These are phyloP conservation scores for Penicillium canariense DNA, from an alignment of 495 filamentous ascomycete species.

Conservation along the genomic window DNA sequence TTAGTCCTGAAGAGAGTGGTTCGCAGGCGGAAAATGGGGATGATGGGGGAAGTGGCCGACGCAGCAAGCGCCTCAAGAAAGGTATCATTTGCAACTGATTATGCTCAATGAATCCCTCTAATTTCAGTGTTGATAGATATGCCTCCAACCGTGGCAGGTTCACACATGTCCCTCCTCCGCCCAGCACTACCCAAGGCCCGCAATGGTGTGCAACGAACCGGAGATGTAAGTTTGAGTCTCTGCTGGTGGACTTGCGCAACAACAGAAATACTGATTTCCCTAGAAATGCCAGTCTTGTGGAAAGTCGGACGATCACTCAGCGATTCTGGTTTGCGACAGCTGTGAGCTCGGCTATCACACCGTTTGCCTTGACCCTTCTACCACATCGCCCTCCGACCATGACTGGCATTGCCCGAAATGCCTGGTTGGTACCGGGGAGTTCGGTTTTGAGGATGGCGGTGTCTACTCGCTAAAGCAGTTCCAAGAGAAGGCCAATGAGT, in stretches of 20 bases:
- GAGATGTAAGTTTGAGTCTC: slow-evolving; percentile 61
- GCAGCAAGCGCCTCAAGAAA: slow-evolving; percentile 93
- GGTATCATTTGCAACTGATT: slow-evolving; percentile 50
- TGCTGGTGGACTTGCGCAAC: background rate
- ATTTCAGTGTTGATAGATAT: slow-evolving; percentile 55
- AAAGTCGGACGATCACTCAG: slow-evolving; percentile 67
- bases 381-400: slow-evolving; percentile 73
- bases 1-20: slow-evolving; percentile 76
- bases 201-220: slow-evolving; percentile 64
- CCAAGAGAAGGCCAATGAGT: slow-evolving; percentile 91
- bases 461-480: slow-evolving; percentile 95
- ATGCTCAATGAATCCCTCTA: slow-evolving; percentile 12
- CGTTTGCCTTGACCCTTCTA: slow-evolving; percentile 80
- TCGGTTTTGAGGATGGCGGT: slow-evolving; percentile 95
- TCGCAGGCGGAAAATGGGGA: slow-evolving; percentile 61
- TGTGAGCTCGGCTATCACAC: slow-evolving; percentile 90
- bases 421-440: slow-evolving; percentile 93
- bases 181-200: slow-evolving; percentile 71
- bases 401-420: slow-evolving; percentile 98
- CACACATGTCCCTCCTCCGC: slow-evolving; percentile 92
- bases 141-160: slow-evolving; percentile 87
- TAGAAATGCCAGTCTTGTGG: slow-evolving; percentile 88
- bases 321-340: slow-evolving; percentile 83
- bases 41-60: slow-evolving; percentile 68
- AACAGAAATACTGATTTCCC: slow-evolving; percentile 8